Evolutionary conservation across 768 basidiomycete species (phyloP).

Genomic region (Psilocybe cubensis): DNA sequence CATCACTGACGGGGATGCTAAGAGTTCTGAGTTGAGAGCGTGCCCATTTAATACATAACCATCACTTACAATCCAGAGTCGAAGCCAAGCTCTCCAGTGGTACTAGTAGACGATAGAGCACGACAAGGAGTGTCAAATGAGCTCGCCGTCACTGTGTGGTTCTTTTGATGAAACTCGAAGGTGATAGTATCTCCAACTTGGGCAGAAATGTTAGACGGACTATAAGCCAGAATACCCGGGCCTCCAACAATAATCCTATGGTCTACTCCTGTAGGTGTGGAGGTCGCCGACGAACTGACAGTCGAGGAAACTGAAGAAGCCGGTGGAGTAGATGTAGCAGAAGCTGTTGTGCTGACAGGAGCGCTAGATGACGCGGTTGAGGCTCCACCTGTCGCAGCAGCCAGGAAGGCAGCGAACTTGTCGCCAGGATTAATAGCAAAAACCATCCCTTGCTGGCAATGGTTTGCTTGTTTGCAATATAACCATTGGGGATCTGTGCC

Average conservation of each 20-base stretch:
- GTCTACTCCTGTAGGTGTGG: constrained; percentile 25
- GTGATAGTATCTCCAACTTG: constrained; percentile 50
- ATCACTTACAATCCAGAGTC: constrained; percentile 48
- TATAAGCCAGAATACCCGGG: constrained; percentile 37
- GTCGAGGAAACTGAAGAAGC: constrained; percentile 30
- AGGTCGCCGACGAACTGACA: constrained; percentile 24
- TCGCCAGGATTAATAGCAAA: constrained; percentile 65
- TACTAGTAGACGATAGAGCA: constrained; percentile 44
- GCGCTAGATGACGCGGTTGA: constrained; percentile 22
- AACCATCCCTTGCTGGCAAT: constrained; percentile 66
- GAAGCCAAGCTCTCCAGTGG: constrained; percentile 45
- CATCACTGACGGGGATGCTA: constrained; percentile 51
- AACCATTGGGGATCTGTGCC: constrained; percentile 54
- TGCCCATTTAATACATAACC: background rate
- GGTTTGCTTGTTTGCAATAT: constrained; percentile 57
- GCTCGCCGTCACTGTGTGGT: constrained; percentile 51
- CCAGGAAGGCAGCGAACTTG: constrained; percentile 57
- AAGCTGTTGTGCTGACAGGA: constrained; percentile 24
- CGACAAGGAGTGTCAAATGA: constrained; percentile 46
- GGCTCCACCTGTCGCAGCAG: constrained; percentile 44
- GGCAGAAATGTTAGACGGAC: constrained; percentile 49
- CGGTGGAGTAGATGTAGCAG: constrained; percentile 26
- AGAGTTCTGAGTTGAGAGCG: constrained; percentile 4
- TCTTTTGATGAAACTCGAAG: constrained; percentile 51
- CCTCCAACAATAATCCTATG: constrained; percentile 49